Conservation (phyloP, 306 rosid species). For the Psophocarpus tetragonolobus region DNA sequence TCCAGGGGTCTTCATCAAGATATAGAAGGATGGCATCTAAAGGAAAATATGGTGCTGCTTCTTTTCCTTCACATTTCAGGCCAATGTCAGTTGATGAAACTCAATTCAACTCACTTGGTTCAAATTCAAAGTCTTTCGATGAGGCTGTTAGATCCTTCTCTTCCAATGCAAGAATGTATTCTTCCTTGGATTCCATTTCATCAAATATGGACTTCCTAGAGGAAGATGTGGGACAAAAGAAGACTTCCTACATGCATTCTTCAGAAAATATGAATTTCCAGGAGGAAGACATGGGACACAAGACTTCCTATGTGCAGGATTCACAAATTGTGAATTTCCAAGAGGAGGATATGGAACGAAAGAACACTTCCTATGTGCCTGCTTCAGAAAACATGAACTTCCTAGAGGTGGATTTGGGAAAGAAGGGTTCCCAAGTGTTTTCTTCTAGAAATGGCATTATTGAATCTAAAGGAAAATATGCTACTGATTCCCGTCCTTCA, state of each 20-base stretch:
- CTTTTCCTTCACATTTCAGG: slow-evolving; percentile 58
- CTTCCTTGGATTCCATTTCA: slow-evolving; percentile 43
- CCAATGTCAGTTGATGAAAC: slow-evolving; percentile 73
- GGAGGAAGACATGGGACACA: slow-evolving; percentile 36
- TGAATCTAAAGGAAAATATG: slow-evolving; percentile 46
- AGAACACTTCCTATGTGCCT: slow-evolving; percentile 28
- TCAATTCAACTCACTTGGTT: slow-evolving; percentile 53
- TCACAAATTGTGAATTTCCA: slow-evolving; percentile 37
- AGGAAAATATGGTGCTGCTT: slow-evolving; percentile 40
- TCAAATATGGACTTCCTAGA: slow-evolving; percentile 35
- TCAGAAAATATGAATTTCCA: slow-evolving; percentile 31
- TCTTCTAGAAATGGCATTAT: slow-evolving; percentile 42
- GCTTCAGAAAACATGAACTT: slow-evolving; percentile 38
- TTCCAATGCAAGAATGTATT: slow-evolving; percentile 52
- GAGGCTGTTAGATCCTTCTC: slow-evolving; percentile 48
- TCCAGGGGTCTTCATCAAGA: slow-evolving; percentile 32
- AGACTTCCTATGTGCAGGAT: slow-evolving; percentile 21
- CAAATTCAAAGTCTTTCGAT: slow-evolving; percentile 41
- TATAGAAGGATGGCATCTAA: slow-evolving; percentile 45
- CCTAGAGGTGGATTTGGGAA: slow-evolving; percentile 35
- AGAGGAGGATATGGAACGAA: slow-evolving; percentile 42
- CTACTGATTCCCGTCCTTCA: slow-evolving; percentile 38
- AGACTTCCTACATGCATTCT: slow-evolving; percentile 22
- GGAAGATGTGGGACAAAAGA: slow-evolving; percentile 33
- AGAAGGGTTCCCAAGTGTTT: slow-evolving; percentile 14